These are phyloP conservation scores for Bertia moriformis DNA, from an alignment of 2,329 filamentous ascomycete genomes.

Conservation along the genomic window DNA sequence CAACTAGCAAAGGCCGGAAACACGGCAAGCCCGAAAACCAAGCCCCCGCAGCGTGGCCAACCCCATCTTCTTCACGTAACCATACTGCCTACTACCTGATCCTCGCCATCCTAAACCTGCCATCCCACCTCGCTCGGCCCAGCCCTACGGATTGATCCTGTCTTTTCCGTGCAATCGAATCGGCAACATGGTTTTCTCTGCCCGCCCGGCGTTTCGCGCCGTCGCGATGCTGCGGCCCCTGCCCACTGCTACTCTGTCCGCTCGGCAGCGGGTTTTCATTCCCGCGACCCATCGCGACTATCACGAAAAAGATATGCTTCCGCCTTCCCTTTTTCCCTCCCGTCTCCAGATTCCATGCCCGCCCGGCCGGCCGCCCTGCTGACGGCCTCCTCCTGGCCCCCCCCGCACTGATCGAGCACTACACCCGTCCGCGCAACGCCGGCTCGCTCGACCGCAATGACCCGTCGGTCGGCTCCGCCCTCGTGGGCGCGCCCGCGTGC, in stretches of 20 bases:
- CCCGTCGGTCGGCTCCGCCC: conserved; percentile 59
- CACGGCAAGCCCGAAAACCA: no score
- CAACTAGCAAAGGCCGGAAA: no score
- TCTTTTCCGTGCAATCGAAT: no score
- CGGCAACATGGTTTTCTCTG: no score
- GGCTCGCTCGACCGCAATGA: conserved; percentile 63
- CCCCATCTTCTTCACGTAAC: no score
- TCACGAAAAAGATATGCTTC: conserved; percentile 29
- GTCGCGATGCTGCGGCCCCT: no score
- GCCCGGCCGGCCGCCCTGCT: conserved; percentile 4
- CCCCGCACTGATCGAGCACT: conserved; percentile 54
- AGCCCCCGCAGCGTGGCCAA: no score
- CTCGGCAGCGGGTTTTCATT: conserved; percentile 16
- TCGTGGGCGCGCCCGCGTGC: conserved; percentile 77
- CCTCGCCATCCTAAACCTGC: no score
- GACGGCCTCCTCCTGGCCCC: not conserved
- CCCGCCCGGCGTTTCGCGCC: conserved; percentile 5
- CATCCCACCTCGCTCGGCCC: no score
- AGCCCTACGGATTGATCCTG: no score
- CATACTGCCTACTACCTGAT: no score
- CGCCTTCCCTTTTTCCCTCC: not conserved
- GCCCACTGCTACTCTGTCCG: no score
- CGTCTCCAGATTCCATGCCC: not conserved
- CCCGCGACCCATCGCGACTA: conserved; percentile 28
- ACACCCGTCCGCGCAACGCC: conserved; percentile 66